A percentile compares a stretch with the other conserved stretches of the same genome.
Conservation (phyloP, 306 rosid genomes). For the Phaseolus lunatus region DNA sequence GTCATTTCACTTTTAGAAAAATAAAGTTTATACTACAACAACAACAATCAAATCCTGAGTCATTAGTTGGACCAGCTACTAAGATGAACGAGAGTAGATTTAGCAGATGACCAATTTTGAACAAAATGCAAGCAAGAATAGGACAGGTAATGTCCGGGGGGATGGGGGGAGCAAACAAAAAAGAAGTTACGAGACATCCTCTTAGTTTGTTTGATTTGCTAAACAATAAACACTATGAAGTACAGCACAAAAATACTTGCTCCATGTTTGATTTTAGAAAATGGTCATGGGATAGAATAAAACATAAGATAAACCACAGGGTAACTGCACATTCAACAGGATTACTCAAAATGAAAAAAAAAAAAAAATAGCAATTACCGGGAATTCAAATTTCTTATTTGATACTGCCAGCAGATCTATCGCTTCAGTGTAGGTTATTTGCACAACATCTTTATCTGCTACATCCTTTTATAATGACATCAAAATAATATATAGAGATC, state of each 20-base stretch:
- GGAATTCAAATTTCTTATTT: conserved; percentile 92
- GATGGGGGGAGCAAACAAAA: conserved; percentile 3
- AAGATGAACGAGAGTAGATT: background rate
- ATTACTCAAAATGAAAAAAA: conserved; percentile 5
- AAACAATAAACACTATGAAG: background rate
- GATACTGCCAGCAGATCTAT: conserved; percentile 78
- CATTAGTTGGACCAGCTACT: background rate
- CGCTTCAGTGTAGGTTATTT: conserved; percentile 91
- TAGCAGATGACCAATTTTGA: background rate
- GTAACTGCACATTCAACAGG: conserved; percentile 7
- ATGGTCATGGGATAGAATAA: background rate
- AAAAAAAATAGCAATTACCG: conserved; percentile 55
- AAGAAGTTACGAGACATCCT: conserved; percentile 11
- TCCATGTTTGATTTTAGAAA: conserved; percentile 1
- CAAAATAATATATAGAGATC: conserved; percentile 24
- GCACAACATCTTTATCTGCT: conserved; percentile 76
- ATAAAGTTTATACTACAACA: conserved; percentile 19
- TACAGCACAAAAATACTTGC: background rate
- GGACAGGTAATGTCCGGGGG: background rate
- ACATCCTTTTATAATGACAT: conserved; percentile 65
- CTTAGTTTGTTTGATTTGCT: background rate
- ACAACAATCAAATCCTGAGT: conserved; percentile 3
- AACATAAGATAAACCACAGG: conserved; percentile 4
- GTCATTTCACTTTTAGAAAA: background rate
- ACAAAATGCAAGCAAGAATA: conserved; percentile 20